A percentile compares a stretch with the other conserved stretches of the same genome.
phyloP scores from a whole-genome alignment of 345 rosid species.

The Abelmoschus esculentus region DNA sequence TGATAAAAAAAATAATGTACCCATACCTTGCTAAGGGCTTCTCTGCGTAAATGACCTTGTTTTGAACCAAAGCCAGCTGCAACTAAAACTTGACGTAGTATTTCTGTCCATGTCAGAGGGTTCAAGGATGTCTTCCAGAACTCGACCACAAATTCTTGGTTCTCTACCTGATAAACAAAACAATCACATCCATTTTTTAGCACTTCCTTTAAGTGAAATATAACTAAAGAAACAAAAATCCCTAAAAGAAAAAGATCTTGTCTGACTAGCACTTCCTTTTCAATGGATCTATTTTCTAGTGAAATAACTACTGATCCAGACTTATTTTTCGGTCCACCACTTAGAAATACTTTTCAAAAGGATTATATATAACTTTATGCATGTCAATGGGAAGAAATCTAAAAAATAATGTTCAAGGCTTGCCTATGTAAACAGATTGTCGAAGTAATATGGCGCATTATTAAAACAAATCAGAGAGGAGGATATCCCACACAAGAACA shows the following conservation, averaged over 20 bases:
- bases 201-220: background rate
- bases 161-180: constrained; percentile 54
- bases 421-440: background rate
- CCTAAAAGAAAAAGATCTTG: background rate
- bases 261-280: background rate
- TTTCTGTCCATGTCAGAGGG: constrained; percentile 89
- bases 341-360: background rate
- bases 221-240: background rate
- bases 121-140: constrained; percentile 80
- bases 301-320: no score
- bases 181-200: constrained; percentile 7
- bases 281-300: background rate
- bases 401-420: background rate
- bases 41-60: constrained; percentile 39
- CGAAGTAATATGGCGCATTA: background rate
- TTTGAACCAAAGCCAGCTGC: constrained; percentile 93
- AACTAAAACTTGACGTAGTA: constrained; percentile 67
- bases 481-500: background rate
- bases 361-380: background rate
- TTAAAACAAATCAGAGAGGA: background rate
- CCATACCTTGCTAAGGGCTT: constrained; percentile 64
- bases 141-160: constrained; percentile 50
- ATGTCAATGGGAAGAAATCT: background rate
- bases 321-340: background rate
- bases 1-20: background rate